Evolutionary conservation across 2,329 filamentous ascomycete species (phyloP), one percentile per base, ranked within the genome.

Genomic region (Hypoxylon sp.): DNA sequence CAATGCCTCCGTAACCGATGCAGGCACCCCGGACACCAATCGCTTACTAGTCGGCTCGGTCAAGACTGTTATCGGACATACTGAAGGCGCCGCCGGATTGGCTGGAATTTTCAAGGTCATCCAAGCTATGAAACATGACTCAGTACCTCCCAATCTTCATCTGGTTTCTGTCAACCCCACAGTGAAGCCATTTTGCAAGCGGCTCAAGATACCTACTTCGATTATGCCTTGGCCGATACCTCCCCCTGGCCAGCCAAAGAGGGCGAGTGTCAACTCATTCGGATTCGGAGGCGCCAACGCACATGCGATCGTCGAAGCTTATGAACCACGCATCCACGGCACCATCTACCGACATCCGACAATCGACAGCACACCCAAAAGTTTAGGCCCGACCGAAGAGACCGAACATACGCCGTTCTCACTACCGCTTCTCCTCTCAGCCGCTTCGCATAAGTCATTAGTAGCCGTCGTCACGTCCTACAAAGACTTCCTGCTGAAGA

Each of bases 1-100:
- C 56, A 24, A 53, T 43, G 6, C 51, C 4, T 56, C 39, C 46
- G 20, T 52, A 46, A 5, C 61, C 50, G 26, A 24, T 10, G 11
- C 10, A 19, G 5, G 15, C 19, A 30, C 1, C 17, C 20, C 26
- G 15, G 39, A 26, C 17, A 6, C 44, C 11, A 59, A 64, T 2
- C 75, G 74, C 43, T 43, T 81, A 22, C 56, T 79, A 1, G 79
- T 81, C 1, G 80, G 79, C 2, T 81, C 79, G 0, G 68, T 80
- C 56, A 82, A 81, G 72, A 81, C 80, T 0, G 73, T 81, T 2
- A 75, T 82, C 30, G 84, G 84, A 17, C 83, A 86, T 65, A 80
- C 80, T 0, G 84, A 85, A 69, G 81, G 81, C 7, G 77, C 80
- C 1, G 81, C 82, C 2, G 84, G 83, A 0, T 69, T 85, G 15